Evolutionary conservation across 306 rosid genomes (phyloP).

Genomic region (Pyrus bretschneideri): DNA sequence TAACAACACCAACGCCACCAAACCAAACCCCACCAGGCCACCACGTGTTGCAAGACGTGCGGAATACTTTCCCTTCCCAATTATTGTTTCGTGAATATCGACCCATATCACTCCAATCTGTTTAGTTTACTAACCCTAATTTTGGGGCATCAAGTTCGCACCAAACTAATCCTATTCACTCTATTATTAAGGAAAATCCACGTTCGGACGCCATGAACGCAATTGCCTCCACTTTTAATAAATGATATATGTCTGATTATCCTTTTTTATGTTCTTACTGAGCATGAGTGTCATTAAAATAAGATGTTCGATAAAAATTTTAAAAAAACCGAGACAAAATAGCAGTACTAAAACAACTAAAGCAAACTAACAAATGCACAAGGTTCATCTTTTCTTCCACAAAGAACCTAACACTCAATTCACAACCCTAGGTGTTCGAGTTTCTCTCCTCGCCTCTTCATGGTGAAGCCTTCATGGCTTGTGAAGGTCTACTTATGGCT

Average conservation of each 20-base stretch:
- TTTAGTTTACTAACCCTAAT: background rate
- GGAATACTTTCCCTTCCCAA: background rate
- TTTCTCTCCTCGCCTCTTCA: too few species aligned
- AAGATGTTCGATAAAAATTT: background rate
- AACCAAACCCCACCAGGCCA: background rate
- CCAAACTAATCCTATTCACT: background rate
- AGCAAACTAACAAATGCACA: background rate
- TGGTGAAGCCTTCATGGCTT: too few species aligned
- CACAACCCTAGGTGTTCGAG: background rate
- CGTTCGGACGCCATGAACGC: background rate
- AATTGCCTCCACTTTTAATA: background rate
- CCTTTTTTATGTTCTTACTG: too few species aligned
- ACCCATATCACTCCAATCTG: background rate
- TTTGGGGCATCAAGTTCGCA: background rate
- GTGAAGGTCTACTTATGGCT: too few species aligned
- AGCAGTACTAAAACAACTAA: background rate
- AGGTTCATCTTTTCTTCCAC: background rate
- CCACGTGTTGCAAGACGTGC: background rate
- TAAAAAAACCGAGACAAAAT: background rate
- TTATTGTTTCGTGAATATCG: background rate
- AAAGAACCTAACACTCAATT: background rate
- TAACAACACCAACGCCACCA: background rate
- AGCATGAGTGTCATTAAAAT: accelerated
- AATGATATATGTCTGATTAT: too few species aligned
- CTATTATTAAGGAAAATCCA: too few species aligned